Conservation (phyloP, 2,329 filamentous ascomycete genomes). For the Paecilomyces variotii region DNA sequence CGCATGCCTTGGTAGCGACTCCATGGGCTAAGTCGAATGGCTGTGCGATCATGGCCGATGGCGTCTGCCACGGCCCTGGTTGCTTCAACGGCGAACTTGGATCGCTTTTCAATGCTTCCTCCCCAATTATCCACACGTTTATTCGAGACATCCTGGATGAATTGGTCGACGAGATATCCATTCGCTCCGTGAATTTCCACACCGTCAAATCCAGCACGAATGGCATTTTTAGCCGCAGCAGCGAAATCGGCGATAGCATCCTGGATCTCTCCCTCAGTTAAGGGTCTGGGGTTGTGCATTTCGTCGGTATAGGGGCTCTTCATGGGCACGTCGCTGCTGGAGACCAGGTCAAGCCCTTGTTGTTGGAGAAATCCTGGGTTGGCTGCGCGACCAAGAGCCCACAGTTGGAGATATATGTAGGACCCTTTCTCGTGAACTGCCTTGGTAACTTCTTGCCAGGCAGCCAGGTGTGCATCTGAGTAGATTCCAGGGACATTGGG, state of each 20-base stretch:
- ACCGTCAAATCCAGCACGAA: slow-evolving; percentile 64
- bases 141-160: slow-evolving; percentile 62
- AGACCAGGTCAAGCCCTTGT: background rate
- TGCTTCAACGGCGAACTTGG: slow-evolving; percentile 58
- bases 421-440: slow-evolving; percentile 56
- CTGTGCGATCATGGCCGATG: slow-evolving; percentile 38
- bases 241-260: background rate
- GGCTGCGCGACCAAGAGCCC: slow-evolving; percentile 52
- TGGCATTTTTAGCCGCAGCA: slow-evolving; percentile 7
- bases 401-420: slow-evolving; percentile 56
- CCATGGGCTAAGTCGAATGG: slow-evolving; percentile 40
- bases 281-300: background rate
- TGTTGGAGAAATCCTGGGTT: slow-evolving; percentile 25
- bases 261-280: slow-evolving; percentile 1
- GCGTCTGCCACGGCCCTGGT: slow-evolving; percentile 27
- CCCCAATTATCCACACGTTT: slow-evolving; percentile 50
- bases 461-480: slow-evolving; percentile 46
- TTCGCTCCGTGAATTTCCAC: slow-evolving; percentile 75
- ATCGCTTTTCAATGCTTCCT: slow-evolving; percentile 52
- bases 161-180: slow-evolving; percentile 64
- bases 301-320: background rate
- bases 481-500: slow-evolving; percentile 52
- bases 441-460: slow-evolving; percentile 54
- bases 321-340: background rate
- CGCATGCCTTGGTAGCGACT: slow-evolving; percentile 40